Conservation (phyloP, 129 eudicot species). For the Chrysanthemum lavandulifolium region DNA sequence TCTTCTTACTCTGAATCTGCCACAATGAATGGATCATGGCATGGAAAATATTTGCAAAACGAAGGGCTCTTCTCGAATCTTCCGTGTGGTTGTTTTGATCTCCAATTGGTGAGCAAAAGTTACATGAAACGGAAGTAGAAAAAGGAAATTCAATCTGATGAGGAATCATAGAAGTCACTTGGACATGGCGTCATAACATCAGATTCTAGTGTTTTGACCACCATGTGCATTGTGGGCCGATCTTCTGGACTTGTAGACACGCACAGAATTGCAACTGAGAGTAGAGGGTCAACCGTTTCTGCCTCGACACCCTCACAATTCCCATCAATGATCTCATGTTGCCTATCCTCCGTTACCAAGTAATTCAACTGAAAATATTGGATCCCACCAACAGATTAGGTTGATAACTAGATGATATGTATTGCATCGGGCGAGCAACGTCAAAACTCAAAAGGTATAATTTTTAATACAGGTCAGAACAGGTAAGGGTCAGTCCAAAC, state of each 20-base stretch:
- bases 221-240: slow-evolving; percentile 95
- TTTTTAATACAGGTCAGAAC: background rate
- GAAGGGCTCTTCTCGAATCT: background rate
- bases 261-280: slow-evolving; percentile 80
- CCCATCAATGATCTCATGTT: slow-evolving; percentile 73
- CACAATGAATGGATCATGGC: slow-evolving; percentile 37
- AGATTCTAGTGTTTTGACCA: slow-evolving; percentile 84
- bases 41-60: slow-evolving; percentile 31
- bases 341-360: slow-evolving; percentile 78
- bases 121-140: slow-evolving; percentile 27
- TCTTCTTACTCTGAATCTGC: slow-evolving; percentile 25
- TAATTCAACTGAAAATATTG: slow-evolving; percentile 65
- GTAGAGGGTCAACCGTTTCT: slow-evolving; percentile 73
- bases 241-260: slow-evolving; percentile 89
- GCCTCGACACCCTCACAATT: slow-evolving; percentile 77
- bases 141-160: slow-evolving; percentile 53
- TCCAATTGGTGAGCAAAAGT: slow-evolving; percentile 23
- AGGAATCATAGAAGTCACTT: slow-evolving; percentile 92
- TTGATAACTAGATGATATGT: background rate
- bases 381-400: slow-evolving; percentile 6
- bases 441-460: background rate
- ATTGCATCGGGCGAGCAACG: background rate
- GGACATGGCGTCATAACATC: slow-evolving; percentile 99
- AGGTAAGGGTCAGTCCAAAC: background rate
- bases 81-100: slow-evolving; percentile 21